Percentiles rank a stretch among this genome's conserved stretches.
phyloP scores from a whole-genome alignment of 2,329 filamentous ascomycete genomes.

The Zelopaecilomyces penicillatus region DNA sequence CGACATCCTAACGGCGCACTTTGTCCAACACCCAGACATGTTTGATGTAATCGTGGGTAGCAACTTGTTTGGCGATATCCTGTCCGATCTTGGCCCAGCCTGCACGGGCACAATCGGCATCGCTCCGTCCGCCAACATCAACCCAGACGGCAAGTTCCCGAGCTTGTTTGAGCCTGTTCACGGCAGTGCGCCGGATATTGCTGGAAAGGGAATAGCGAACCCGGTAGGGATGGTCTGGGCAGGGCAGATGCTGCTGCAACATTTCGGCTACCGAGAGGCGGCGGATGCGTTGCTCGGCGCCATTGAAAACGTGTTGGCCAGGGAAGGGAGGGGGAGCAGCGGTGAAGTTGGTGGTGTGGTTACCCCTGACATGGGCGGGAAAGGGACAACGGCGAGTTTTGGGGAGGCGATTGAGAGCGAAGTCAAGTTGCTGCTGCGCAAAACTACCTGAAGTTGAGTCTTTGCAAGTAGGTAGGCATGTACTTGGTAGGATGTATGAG shows the following conservation, averaged over 20 bases:
- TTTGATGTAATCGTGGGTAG: slow-evolving; percentile 58
- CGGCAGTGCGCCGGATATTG: slow-evolving; percentile 64
- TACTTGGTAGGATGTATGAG: too few relatives aligned
- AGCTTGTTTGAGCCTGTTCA: slow-evolving; percentile 61
- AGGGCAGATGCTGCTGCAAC: slow-evolving; percentile 42
- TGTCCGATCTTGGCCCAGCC: slow-evolving; percentile 63
- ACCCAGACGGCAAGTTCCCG: slow-evolving; percentile 44
- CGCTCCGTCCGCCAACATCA: slow-evolving; percentile 61
- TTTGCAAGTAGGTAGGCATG: too few relatives aligned
- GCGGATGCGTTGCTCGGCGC: slow-evolving; percentile 49
- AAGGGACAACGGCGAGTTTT: slow-evolving; percentile 17
- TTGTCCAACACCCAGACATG: slow-evolving; percentile 50
- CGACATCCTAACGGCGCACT: slow-evolving; percentile 57
- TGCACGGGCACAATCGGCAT: slow-evolving; percentile 65
- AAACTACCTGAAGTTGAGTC: too few relatives aligned
- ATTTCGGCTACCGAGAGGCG: slow-evolving; percentile 17
- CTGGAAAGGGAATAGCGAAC: slow-evolving; percentile 65
- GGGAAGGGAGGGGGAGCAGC: slow-evolving; percentile 14
- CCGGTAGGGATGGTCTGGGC: slow-evolving; percentile 55
- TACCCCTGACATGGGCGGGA: slow-evolving; percentile 24
- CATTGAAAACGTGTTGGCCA: slow-evolving; percentile 56
- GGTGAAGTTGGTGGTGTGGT: slow-evolving; percentile 9
- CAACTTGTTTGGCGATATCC: slow-evolving; percentile 57
- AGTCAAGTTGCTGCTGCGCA: slow-evolving; percentile 3
- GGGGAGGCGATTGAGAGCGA: slow-evolving; percentile 15